A percentile compares a stretch with the other conserved stretches of the same genome.
These are phyloP conservation scores for Phylloporus arenicola DNA, from an alignment of 768 basidiomycete species.

Conservation along the genomic window DNA sequence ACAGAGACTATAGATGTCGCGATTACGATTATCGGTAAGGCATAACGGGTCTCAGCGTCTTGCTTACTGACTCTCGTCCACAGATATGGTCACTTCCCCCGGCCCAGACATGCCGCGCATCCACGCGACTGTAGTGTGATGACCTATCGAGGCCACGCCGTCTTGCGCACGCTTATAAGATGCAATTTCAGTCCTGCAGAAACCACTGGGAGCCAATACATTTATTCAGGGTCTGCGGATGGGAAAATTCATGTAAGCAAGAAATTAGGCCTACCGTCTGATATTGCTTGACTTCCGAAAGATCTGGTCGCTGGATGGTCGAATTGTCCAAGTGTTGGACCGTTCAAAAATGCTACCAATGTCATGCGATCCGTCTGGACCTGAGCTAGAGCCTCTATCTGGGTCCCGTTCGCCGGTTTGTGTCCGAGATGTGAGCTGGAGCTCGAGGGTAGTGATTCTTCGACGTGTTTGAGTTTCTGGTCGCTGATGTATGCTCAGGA, in stretches of 20 bases:
- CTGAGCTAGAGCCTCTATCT: slow-evolving; percentile 36
- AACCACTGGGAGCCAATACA: slow-evolving; percentile 88
- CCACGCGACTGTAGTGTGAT: slow-evolving; percentile 91
- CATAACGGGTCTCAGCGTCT: neutral
- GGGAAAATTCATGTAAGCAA: slow-evolving; percentile 72
- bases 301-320: slow-evolving; percentile 96
- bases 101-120: slow-evolving; percentile 57
- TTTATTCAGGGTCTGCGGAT: slow-evolving; percentile 90
- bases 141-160: slow-evolving; percentile 90
- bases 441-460: slow-evolving; percentile 54
- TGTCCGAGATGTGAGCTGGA: slow-evolving; percentile 96
- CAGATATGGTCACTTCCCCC: slow-evolving; percentile 64
- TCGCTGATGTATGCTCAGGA: slow-evolving; percentile 41
- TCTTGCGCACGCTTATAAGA: slow-evolving; percentile 87
- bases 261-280: slow-evolving; percentile 1
- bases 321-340: slow-evolving; percentile 77
- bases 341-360: slow-evolving; percentile 68
- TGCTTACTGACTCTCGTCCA: slow-evolving; percentile 8
- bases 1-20: slow-evolving; percentile 48
- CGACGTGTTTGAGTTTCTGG: neutral
- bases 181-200: slow-evolving; percentile 94
- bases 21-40: slow-evolving; percentile 82
- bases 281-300: slow-evolving; percentile 26
- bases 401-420: slow-evolving; percentile 40
- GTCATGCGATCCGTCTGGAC: slow-evolving; percentile 64